Evolutionary conservation across 805 yeast genomes (phyloP), one percentile per base, ranked within the genome.

Genomic region (Maudiozyma pseudohumilis): DNA sequence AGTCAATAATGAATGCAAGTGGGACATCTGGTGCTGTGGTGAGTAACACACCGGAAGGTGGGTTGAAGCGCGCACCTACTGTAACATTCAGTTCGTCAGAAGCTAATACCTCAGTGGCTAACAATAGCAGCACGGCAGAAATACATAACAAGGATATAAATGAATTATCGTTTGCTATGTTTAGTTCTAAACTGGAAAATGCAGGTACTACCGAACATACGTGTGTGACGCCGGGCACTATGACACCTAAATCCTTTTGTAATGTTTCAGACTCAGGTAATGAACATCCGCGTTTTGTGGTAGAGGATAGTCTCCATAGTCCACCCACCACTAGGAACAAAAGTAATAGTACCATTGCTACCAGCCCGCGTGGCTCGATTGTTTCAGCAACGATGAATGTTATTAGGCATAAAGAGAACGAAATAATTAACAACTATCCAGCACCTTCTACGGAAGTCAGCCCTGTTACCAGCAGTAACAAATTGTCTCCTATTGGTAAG

Each of bases 221-320:
- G 26, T n/a, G n/a, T 13, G 2, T 16, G 18, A n/a, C 6, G 8
- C 16, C 16, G 6, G 23, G 23, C 12, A 29, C 11, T 29, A 5
- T 19, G 4, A 29, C 32, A 12, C 30, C 22, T 10, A 22, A 18
- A 9, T 24, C 15, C 17, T n/a, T 32, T 6, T 25, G 24, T 3
- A 25, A 16, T 15, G 29, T 4, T 2, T 18, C 12, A 3, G 18
- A 25, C 5, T 12, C 10, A 11, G 30, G 12, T 16, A 52, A 83
- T 1, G 78, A 79, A 44, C 94, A 83, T 59, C 87, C 92, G 0
- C 94, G 82, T 59, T 83, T 83, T 53, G 72, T 70, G 46, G 77
- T 75, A 8, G 82, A 77, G 43, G 88, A 81, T 40, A 67, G 80
- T 2, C 53, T 75, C n/a, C 78, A 74, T 50, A 70, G 48, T 48